Percentiles rank a stretch among this genome's conserved stretches.
phyloP scores from a whole-genome alignment of 1,139 yeast species.

The Geotrichum fermentans region DNA sequence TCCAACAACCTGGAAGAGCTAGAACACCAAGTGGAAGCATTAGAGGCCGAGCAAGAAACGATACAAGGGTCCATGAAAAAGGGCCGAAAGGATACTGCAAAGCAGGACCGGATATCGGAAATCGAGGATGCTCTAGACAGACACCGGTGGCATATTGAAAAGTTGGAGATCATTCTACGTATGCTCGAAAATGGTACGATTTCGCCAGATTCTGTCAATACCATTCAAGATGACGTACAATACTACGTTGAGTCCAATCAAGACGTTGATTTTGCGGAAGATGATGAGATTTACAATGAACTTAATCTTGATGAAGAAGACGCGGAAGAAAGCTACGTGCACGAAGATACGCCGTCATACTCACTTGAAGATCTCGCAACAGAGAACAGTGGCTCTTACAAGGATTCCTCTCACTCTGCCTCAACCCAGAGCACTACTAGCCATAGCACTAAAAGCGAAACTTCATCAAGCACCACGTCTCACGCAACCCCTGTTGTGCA shows the following conservation, averaged over 20 bases:
- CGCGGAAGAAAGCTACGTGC: conserved; percentile 41
- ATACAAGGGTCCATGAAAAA: conserved; percentile 50
- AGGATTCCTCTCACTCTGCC: not conserved
- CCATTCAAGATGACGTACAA: conserved; percentile 80
- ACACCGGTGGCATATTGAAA: conserved; percentile 72
- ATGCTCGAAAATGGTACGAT: conserved; percentile 77
- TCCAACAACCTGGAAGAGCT: conserved; percentile 75
- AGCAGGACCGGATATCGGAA: conserved; percentile 54
- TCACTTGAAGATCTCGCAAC: conserved; percentile 40
- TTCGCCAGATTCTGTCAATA: conserved; percentile 75
- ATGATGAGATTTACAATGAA: conserved; percentile 88
- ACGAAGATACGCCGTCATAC: conserved; percentile 28
- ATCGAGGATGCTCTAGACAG: conserved; percentile 64
- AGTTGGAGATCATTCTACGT: conserved; percentile 72
- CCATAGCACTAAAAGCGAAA: too few relatives aligned
- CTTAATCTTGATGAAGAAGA: conserved; percentile 68
- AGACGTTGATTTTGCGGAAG: conserved; percentile 94
- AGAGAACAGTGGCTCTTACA: conserved; percentile 25
- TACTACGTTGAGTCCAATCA: conserved; percentile 93
- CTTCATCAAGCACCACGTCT: not conserved
- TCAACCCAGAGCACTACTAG: conserved; percentile 1
- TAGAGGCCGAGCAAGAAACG: conserved; percentile 72
- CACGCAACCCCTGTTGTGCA: not conserved
- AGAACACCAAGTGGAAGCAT: conserved; percentile 71
- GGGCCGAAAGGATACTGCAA: conserved; percentile 54